Base-by-base conservation (phyloP, 805 yeast species). In the Tetrapisispora phaffii region DNA sequence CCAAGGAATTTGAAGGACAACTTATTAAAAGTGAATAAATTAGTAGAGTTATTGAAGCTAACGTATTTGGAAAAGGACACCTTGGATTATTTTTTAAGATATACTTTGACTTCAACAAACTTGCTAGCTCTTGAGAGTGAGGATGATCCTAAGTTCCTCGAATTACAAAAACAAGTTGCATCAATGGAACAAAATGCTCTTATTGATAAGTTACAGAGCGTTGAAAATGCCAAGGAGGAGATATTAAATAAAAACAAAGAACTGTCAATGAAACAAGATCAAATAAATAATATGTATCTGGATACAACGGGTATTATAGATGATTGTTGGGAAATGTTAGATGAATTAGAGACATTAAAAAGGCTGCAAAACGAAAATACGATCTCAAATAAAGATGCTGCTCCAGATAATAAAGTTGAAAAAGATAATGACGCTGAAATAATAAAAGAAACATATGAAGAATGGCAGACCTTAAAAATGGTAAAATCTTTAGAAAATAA, bases 1-100 rank as follows among this genome's bases (percentile, higher is more conserved):
- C 53, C 54, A 19, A 44, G 45, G 19, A 22, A 34, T 16, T 32
- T 60, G 12, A 41, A 47, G 5, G 48, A 36, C 1, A 56, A 50
- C 22, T 53, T 60, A 23, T 39, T 41, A 13, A 54, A 57, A 10
- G 51, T 56, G 12, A 51, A 54, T 24, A 38, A 52, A 29, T 41
- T 60, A n/a, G 48, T 58, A 10, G 54, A 53, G 17, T 39, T 52
- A 7, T 39, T 62, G 24, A 57, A 53, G 31, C 35, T 49, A 35
- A 49, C 57, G 15, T 60, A 62, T 49, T 45, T 62, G 41, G 63
- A 62, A 44, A 61, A 59, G 44, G 67, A 62, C 38, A 51, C 62
- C 0, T 44, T 62, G 21, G 67, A 62, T 42, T 54, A 56, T 43
- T 62, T 62, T 42, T 47, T 62, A 31, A 51, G 66, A 21, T 54